These are phyloP conservation scores for Rugonectria rugulosa DNA, from an alignment of 2,329 filamentous ascomycete genomes.

Conservation along the genomic window DNA sequence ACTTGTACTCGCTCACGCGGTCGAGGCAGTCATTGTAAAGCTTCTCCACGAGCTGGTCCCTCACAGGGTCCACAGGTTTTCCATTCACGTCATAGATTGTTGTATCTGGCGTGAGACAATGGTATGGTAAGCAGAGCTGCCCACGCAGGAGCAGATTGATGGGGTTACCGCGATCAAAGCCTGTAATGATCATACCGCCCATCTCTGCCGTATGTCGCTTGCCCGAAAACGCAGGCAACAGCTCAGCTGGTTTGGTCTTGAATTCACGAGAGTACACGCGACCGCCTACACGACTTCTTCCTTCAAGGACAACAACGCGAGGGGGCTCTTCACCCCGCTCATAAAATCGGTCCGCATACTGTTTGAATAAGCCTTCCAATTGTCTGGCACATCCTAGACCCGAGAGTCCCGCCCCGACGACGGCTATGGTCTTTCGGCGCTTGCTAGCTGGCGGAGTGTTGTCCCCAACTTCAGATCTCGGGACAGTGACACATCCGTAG, in stretches of 20 bases:
- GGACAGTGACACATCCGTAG: slow-evolving; percentile 84
- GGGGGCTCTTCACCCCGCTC: slow-evolving; percentile 73
- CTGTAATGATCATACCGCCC: slow-evolving; percentile 98
- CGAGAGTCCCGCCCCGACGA: slow-evolving; percentile 94
- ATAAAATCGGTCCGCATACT: slow-evolving; percentile 75
- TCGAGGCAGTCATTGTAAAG: slow-evolving; percentile 96
- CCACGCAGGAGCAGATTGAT: slow-evolving; percentile 90
- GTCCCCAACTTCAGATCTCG: slow-evolving; percentile 50
- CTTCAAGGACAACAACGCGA: slow-evolving; percentile 83
- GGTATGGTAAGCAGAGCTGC: slow-evolving; percentile 87
- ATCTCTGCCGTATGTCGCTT: slow-evolving; percentile 87
- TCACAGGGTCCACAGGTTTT: slow-evolving; percentile 75
- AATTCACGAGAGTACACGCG: slow-evolving; percentile 86
- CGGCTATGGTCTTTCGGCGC: slow-evolving; percentile 76
- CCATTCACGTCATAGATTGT: slow-evolving; percentile 90
- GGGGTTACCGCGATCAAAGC: slow-evolving; percentile 94
- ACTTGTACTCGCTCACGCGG: slow-evolving; percentile 88
- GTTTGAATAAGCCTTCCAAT: slow-evolving; percentile 82
- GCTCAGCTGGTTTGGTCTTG: slow-evolving; percentile 63
- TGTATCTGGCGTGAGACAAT: slow-evolving; percentile 79
- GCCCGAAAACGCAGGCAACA: slow-evolving; percentile 60
- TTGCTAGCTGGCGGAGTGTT: slow-evolving; percentile 46
- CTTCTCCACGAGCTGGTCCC: slow-evolving; percentile 86
- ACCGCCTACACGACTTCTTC: slow-evolving; percentile 85
- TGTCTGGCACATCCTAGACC: slow-evolving; percentile 93